Base-by-base conservation (phyloP, 768 basidiomycete species). In the Rhodotorula babjevae region DNA sequence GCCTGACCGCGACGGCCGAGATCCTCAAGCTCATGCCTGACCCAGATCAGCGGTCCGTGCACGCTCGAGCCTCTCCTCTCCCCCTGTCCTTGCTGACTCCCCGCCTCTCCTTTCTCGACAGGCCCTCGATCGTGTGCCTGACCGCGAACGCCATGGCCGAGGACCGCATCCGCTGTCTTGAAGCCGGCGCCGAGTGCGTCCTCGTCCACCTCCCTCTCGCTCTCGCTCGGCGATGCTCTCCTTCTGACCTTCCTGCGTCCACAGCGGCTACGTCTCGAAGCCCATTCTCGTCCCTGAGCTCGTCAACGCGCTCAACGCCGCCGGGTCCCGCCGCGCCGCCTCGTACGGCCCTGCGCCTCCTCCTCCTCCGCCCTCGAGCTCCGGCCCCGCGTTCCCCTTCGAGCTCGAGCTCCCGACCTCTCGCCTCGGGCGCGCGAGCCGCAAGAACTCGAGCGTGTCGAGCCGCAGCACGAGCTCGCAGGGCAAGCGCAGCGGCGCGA, bases 131-230 rank as follows among this genome's bases (percentile, higher is more conserved):
- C 46, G 65, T 73, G 19, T 69, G 67, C 11, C n/a, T 76, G 42
- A 76, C 75, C 11, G 75, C 75, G 23, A 76, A 76, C n/a, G 68
- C 71, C 36, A 72, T 72, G 71, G 46, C 68, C 1, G 75, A 72
- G 5, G 75, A 76, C 66, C 52, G 53, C 18, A 33, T 42, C 21
- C 52, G 57, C 3, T 76, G 75, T 29, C 49, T 76, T n/a, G 67
- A 44, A 9, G 68, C 75, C 2, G 75, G 75, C 19, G 73, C 67
- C 29, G 66, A 67, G 33, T 74, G 60, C 52, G 65, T 70, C 44
- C 42, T 62, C 14, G n/a, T 49, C 40, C 5, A 31, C 21, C 55
- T 50, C 52, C n/a, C 46, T 62, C 40, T 15, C 2, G 21, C 11
- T 42, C 2, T 12, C 9, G 2, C 10, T 7, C 9, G 25, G 9